phyloP scores from a whole-genome alignment of 768 basidiomycete species.

The Tricholoma flavovirens region DNA sequence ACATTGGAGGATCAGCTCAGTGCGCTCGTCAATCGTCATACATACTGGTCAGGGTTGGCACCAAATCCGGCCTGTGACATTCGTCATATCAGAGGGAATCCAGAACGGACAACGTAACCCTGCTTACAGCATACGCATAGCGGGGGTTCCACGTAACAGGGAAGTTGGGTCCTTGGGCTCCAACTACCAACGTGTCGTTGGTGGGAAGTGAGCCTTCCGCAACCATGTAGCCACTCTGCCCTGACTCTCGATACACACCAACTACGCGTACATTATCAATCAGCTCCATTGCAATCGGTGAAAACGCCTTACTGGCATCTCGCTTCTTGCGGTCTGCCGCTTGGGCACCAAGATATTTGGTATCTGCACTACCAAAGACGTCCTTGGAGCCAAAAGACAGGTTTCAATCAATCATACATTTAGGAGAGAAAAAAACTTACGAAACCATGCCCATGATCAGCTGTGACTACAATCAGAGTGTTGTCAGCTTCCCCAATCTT shows the following conservation, averaged over 20 bases:
- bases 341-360: conserved; percentile 20
- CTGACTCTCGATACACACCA: conserved; percentile 33
- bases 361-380: conserved; percentile 27
- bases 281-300: neutral
- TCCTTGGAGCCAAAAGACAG: conserved; percentile 21
- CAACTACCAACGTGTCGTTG: conserved; percentile 33
- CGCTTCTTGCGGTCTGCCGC: conserved; percentile 19
- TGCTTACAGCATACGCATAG: conserved; percentile 31
- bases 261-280: conserved; percentile 17
- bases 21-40: neutral
- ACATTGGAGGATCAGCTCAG: neutral
- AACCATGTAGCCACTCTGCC: conserved; percentile 36
- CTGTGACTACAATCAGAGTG: conserved; percentile 39
- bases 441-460: conserved; percentile 44
- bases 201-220: conserved; percentile 31
- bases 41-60: conserved; percentile 38
- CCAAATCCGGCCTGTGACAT: conserved; percentile 29
- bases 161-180: conserved; percentile 38
- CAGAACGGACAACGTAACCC: neutral
- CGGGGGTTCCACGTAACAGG: conserved; percentile 41
- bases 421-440: conserved; percentile 18
- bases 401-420: neutral
- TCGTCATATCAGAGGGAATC: neutral
- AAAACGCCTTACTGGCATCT: conserved; percentile 12
- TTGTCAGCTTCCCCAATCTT: conserved; percentile 36